A percentile compares a stretch with the other conserved stretches of the same genome.
phyloP scores from a whole-genome alignment of 805 yeast species.

The Saccharomycopsis sp. region DNA sequence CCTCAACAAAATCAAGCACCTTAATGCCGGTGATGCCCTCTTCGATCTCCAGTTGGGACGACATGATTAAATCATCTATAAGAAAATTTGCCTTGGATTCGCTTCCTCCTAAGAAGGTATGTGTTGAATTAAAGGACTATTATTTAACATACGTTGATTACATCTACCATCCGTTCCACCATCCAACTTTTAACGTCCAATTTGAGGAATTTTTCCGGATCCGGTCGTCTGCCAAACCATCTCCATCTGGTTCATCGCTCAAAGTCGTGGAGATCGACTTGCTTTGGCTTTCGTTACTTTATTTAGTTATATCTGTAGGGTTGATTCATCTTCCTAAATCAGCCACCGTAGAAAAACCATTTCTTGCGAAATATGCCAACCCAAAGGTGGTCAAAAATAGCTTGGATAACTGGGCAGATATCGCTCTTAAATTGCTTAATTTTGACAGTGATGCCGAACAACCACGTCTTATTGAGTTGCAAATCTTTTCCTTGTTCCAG shows the following conservation, averaged over 20 bases:
- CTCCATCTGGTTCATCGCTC: background rate
- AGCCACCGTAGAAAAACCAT: background rate
- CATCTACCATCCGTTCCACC: constrained; percentile 29
- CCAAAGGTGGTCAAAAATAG: background rate
- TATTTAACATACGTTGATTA: constrained; percentile 27
- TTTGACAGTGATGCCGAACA: background rate
- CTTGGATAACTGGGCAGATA: background rate
- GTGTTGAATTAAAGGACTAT: constrained; percentile 19
- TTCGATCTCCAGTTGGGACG: background rate
- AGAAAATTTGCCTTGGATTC: background rate
- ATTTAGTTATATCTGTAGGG: background rate
- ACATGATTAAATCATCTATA: background rate
- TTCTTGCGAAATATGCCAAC: background rate
- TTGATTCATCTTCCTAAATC: background rate
- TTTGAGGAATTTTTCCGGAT: background rate
- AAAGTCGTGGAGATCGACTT: background rate
- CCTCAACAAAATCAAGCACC: background rate
- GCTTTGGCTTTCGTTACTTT: background rate
- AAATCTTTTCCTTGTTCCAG: constrained; percentile 27
- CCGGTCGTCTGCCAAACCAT: background rate
- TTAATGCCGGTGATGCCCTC: background rate
- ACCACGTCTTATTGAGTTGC: constrained; percentile 22
- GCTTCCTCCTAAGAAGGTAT: background rate
- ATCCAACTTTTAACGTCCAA: constrained; percentile 24
- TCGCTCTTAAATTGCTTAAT: background rate